These are phyloP conservation scores for Chlorella sp. DNA, from an alignment of 139 green algal species.

Conservation along the genomic window DNA sequence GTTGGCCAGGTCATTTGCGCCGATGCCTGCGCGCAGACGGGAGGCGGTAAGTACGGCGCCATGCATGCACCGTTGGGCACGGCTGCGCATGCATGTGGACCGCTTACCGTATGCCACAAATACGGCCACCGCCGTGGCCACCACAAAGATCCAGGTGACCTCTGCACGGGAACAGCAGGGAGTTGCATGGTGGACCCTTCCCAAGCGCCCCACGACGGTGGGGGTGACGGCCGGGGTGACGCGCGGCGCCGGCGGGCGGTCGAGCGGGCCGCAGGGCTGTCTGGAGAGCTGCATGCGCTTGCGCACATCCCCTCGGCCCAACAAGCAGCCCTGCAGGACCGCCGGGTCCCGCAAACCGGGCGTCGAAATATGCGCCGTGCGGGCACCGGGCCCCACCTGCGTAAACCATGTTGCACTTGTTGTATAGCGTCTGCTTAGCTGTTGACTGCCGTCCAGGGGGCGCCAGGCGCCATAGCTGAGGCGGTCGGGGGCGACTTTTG, in stretches of 20 bases:
- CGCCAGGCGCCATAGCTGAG: neutral
- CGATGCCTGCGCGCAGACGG: neutral
- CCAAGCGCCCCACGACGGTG: no score
- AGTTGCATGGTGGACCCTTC: no score
- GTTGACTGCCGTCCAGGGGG: neutral
- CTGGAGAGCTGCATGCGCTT: no score
- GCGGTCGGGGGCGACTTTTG: no score
- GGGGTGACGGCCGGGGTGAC: no score
- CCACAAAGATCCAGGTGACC: constrained; percentile 31
- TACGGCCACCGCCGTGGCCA: neutral
- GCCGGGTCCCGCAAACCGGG: no score
- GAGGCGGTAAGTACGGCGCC: neutral
- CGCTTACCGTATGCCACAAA: constrained; percentile 24
- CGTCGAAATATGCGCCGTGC: no score
- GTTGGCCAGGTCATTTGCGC: constrained; percentile 53
- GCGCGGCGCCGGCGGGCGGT: no score
- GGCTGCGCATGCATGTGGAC: neutral
- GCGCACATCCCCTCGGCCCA: no score
- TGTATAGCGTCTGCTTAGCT: neutral
- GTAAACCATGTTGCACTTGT: constrained; percentile 2
- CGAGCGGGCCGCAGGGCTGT: no score
- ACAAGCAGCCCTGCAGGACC: no score
- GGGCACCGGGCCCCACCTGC: neutral
- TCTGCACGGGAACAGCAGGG: neutral
- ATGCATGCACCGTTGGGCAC: no score